These are phyloP conservation scores for Leccinum obscurum DNA, from an alignment of 768 basidiomycete genomes.

Conservation along the genomic window DNA sequence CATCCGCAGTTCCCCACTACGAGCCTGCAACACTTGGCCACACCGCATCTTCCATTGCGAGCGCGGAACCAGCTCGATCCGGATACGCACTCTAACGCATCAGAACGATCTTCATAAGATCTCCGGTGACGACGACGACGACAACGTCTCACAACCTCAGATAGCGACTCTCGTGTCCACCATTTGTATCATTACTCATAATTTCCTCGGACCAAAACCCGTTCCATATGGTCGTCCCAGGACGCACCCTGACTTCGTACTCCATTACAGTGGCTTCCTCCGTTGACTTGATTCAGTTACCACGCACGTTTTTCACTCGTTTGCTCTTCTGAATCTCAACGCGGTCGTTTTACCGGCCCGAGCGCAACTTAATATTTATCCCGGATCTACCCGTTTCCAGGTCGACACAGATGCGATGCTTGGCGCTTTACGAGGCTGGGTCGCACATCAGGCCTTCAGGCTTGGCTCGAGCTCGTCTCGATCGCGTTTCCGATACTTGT, in stretches of 20 bases:
- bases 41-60: slow-evolving; percentile 20
- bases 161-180: slow-evolving; percentile 1
- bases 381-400: slow-evolving; percentile 21
- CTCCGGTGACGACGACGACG: slow-evolving; percentile 19
- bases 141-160: slow-evolving; percentile 17
- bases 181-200: slow-evolving; percentile 38
- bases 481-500: slow-evolving; percentile 5
- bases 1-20: slow-evolving; percentile 9
- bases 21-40: slow-evolving; percentile 11
- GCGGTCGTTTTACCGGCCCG: slow-evolving; percentile 9
- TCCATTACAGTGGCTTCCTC: slow-evolving; percentile 21
- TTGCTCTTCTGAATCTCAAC: slow-evolving; percentile 23
- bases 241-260: slow-evolving; percentile 22
- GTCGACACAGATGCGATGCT: slow-evolving; percentile 5
- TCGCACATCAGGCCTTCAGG: not conserved
- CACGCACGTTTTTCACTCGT: slow-evolving; percentile 6
- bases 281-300: slow-evolving; percentile 18
- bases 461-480: not conserved
- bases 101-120: slow-evolving; percentile 27
- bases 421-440: slow-evolving; percentile 7
- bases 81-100: slow-evolving; percentile 18
- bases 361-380: slow-evolving; percentile 27
- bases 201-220: slow-evolving; percentile 27
- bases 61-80: slow-evolving; percentile 24
- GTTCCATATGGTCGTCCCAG: slow-evolving; percentile 22